phyloP scores from a whole-genome alignment of 2,329 filamentous ascomycete genomes.

The Aureobasidium sp. region DNA sequence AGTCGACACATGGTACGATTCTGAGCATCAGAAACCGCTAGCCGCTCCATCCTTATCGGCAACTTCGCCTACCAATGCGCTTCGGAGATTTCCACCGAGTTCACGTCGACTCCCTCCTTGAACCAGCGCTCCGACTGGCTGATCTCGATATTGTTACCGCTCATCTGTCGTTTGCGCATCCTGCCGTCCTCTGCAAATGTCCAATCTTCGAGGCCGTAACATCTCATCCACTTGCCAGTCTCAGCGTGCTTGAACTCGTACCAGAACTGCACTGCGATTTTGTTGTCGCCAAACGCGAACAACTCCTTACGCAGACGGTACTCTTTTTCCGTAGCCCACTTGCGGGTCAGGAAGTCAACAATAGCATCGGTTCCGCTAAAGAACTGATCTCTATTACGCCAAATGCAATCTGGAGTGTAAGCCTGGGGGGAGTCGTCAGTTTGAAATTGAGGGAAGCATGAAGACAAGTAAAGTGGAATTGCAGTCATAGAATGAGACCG shows the following conservation, averaged over 20 bases:
- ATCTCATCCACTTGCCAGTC: conserved; percentile 73
- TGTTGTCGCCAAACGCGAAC: conserved; percentile 67
- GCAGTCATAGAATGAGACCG: too few species aligned
- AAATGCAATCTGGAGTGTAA: conserved; percentile 70
- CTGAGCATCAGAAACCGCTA: neutral
- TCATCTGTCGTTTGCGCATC: conserved; percentile 72
- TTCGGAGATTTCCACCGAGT: conserved; percentile 59
- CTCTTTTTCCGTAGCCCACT: conserved; percentile 65
- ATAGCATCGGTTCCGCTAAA: conserved; percentile 63
- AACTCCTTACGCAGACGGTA: conserved; percentile 78
- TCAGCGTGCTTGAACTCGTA: conserved; percentile 67
- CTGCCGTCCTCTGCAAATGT: conserved; percentile 63
- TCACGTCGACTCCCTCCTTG: conserved; percentile 60
- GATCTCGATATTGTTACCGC: conserved; percentile 57
- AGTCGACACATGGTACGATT: neutral
- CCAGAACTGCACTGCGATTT: conserved; percentile 86
- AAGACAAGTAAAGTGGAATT: too few species aligned
- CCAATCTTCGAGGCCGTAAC: conserved; percentile 78
- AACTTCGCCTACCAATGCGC: conserved; percentile 51
- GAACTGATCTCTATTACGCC: conserved; percentile 71
- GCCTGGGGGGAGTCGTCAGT: conserved; percentile 52
- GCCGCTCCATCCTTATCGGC: neutral
- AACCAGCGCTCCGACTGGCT: conserved; percentile 60
- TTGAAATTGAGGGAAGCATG: conserved; percentile 19
- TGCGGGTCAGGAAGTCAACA: conserved; percentile 58